A percentile compares a stretch with the other conserved stretches of the same genome.
Conservation (phyloP, 768 basidiomycete genomes). For the Amanita phalloides region DNA sequence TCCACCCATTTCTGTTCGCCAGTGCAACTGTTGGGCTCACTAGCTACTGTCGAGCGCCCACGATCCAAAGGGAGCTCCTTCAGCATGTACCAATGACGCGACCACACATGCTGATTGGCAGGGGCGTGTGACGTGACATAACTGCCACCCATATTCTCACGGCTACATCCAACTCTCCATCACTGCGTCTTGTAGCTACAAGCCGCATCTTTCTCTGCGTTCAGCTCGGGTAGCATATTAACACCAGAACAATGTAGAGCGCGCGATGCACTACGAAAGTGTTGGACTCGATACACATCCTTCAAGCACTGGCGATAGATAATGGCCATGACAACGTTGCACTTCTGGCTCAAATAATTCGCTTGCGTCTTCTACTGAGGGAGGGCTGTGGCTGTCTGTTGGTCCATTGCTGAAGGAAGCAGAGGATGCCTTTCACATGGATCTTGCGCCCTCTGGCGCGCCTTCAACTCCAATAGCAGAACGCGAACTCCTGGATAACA, state of each 20-base stretch:
- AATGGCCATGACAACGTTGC: slow-evolving; percentile 30
- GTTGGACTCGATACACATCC: slow-evolving; percentile 22
- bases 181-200: slow-evolving; percentile 40
- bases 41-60: too few species aligned
- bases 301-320: slow-evolving; percentile 17
- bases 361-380: slow-evolving; percentile 43
- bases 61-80: too few species aligned
- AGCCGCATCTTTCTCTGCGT: slow-evolving; percentile 47
- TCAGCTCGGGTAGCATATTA: slow-evolving; percentile 47
- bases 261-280: slow-evolving; percentile 23
- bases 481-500: slow-evolving; percentile 48
- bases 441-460: slow-evolving; percentile 10
- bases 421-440: slow-evolving; percentile 40
- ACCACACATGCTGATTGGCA: too few species aligned
- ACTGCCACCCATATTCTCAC: too few species aligned
- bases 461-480: slow-evolving; percentile 3
- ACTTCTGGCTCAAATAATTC: slow-evolving; percentile 43
- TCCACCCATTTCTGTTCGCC: too few species aligned
- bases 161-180: too few species aligned
- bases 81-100: too few species aligned
- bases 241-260: slow-evolving; percentile 39
- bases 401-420: slow-evolving; percentile 33
- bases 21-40: too few species aligned
- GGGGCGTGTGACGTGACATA: too few species aligned
- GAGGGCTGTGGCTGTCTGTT: slow-evolving; percentile 46